Percentiles rank a stretch among this genome's conserved stretches.
phyloP scores from a whole-genome alignment of 495 filamentous ascomycete genomes.

The Peziza echinospora region DNA sequence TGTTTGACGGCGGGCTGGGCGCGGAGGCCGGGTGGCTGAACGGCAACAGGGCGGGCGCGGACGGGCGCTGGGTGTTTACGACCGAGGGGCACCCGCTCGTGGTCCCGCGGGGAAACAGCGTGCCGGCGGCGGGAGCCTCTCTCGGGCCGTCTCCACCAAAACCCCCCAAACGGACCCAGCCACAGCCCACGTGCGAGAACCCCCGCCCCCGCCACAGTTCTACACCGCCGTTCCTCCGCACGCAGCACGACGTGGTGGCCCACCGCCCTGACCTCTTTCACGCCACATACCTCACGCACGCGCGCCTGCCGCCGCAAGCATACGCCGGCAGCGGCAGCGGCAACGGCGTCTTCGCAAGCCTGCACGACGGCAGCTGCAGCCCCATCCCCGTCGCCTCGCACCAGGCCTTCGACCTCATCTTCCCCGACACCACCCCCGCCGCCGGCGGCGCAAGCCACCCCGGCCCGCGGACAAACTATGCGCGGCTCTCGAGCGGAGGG shows the following conservation, averaged over 20 bases:
- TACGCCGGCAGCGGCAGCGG: slow-evolving; percentile 44
- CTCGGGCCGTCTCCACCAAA: slow-evolving; percentile 36
- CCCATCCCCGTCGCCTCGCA: slow-evolving; percentile 29
- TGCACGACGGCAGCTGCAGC: slow-evolving; percentile 50
- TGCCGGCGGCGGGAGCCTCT: slow-evolving; percentile 31
- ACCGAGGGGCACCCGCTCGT: slow-evolving; percentile 91
- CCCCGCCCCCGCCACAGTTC: slow-evolving; percentile 49
- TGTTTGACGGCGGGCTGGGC: slow-evolving; percentile 45
- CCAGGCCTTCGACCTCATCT: slow-evolving; percentile 56
- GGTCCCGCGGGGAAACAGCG: slow-evolving; percentile 33
- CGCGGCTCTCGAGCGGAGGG: background rate
- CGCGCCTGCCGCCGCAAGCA: slow-evolving; percentile 51
- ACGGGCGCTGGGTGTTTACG: slow-evolving; percentile 76
- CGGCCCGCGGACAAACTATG: no score
- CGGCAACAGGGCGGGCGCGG: slow-evolving; percentile 82
- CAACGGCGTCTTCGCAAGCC: slow-evolving; percentile 48
- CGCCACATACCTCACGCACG: slow-evolving; percentile 60
- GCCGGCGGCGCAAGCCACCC: background rate
- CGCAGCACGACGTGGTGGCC: no score
- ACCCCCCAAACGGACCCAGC: slow-evolving; percentile 37
- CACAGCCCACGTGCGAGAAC: slow-evolving; percentile 31
- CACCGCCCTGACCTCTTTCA: slow-evolving; percentile 77
- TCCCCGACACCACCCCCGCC: slow-evolving; percentile 39
- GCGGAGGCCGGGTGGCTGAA: slow-evolving; percentile 77
- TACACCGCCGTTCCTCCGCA: slow-evolving; percentile 29